phyloP scores from a whole-genome alignment of 106 monocot genomes.

The Dendrobium officinale region DNA sequence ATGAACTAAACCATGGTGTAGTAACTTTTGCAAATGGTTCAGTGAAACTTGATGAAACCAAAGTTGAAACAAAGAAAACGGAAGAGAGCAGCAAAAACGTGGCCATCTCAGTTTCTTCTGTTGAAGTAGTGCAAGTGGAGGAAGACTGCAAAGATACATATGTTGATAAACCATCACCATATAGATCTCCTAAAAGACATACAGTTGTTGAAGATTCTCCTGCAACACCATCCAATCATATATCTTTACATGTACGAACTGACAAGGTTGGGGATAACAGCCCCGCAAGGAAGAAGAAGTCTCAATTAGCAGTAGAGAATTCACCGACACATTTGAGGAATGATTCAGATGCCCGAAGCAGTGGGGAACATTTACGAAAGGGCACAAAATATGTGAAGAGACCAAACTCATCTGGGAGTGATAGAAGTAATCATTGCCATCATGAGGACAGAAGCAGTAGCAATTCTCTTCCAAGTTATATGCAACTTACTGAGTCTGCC shows the following conservation, averaged over 20 bases:
- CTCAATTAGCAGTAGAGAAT: constrained; percentile 28
- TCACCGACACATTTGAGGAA: constrained; percentile 35
- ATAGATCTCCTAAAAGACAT: constrained; percentile 59
- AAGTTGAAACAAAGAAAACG: constrained; percentile 17
- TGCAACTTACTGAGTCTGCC: constrained; percentile 95
- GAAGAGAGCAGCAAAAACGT: not conserved
- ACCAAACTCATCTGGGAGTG: constrained; percentile 22
- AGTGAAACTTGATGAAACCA: constrained; percentile 5
- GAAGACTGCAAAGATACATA: constrained; percentile 20
- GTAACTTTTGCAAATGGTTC: not conserved
- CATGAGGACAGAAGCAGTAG: constrained; percentile 41
- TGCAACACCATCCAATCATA: constrained; percentile 58
- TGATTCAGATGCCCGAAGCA: constrained; percentile 34
- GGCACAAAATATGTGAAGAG: constrained; percentile 40
- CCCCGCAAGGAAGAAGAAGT: constrained; percentile 19
- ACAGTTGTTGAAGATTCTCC: constrained; percentile 31
- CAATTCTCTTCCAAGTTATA: constrained; percentile 83
- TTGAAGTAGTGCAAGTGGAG: constrained; percentile 11
- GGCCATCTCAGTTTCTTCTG: not conserved
- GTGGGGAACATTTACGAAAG: constrained; percentile 27
- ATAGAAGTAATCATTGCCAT: constrained; percentile 40
- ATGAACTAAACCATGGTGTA: not conserved
- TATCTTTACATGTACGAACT: constrained; percentile 36
- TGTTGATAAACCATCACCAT: constrained; percentile 23
- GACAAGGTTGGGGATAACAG: constrained; percentile 22